Base-by-base conservation (phyloP, 1,284 basidiomycete genomes). In the Sporisorium sorghi region DNA sequence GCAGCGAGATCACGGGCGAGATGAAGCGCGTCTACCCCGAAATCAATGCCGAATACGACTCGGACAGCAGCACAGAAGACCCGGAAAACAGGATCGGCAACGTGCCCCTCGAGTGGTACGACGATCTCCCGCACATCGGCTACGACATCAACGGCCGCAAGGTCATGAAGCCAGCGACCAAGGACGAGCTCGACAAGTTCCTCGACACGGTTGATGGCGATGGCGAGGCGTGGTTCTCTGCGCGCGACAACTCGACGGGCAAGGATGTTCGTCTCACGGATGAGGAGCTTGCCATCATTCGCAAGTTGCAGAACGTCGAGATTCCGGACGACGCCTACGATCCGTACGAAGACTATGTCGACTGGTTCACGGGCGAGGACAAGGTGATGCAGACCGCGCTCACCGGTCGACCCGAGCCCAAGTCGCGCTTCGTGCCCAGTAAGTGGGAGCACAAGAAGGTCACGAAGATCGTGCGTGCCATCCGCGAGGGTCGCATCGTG, bases 381-480 rank as follows among this genome's bases (percentile, higher is more conserved):
- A 93, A 93, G 84, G 92, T 97, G 83, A 92, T 95, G 86, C 86
- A 91, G 43, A 97, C 94, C 91, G 96, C 97, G 28, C 86, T 99
- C 19, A 93, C 91, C 30, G 90, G 90, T 40, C 92, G 92, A 17
- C 93, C 95, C 1, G 95, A 99, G 85, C 97, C 97, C 21, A 99
- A 99, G 86, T 89, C 93, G 55, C 89, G 97, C 57, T 99, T 96
- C 90, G 90, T 98, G 7, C 93, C 96, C 14, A 96, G 93, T 87
- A 99, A 97, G 88, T 99, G 97, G 97, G 97, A 99, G 87, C 97
- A 98, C 87, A 91, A 97, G 88, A 99, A 99, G 89, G 90, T 99
- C 77, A 97, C 99, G 94, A 99, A 99, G 89, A 98, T 99, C 77
- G 96, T 99, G 68, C 93, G 95, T 56, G 96, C 96, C 15, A 99